phyloP scores from a whole-genome alignment of 108 stramenopile genomes.

The Aurantiochytrium sp. region DNA sequence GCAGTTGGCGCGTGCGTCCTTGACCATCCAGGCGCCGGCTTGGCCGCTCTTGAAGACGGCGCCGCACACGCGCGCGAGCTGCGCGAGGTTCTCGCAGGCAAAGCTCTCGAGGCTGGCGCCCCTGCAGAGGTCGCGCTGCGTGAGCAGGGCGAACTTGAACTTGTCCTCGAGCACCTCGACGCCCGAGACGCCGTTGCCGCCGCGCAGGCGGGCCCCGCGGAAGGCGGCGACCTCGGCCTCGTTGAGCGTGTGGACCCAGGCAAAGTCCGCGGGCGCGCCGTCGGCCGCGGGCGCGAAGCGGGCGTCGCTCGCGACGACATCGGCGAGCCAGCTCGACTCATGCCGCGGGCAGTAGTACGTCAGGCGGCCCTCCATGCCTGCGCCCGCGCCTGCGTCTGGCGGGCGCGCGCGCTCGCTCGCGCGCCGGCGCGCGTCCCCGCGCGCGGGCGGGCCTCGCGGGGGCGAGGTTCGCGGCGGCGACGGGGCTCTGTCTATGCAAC shows the following conservation, averaged over 20 bases:
- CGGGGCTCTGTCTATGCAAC: too few relatives aligned
- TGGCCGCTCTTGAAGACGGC: not conserved
- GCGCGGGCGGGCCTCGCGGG: too few relatives aligned
- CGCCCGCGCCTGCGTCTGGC: too few relatives aligned
- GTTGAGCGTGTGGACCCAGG: conserved; percentile 18
- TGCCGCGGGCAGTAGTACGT: not conserved
- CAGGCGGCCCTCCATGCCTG: too few relatives aligned
- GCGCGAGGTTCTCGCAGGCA: not conserved
- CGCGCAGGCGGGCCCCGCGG: not conserved
- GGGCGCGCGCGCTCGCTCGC: too few relatives aligned
- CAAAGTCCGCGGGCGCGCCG: not conserved
- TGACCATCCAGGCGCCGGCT: conserved; percentile 4
- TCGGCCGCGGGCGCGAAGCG: not conserved
- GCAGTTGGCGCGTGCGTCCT: not conserved
- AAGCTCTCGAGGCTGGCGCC: not conserved
- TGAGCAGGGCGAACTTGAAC: not conserved
- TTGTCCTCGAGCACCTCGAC: conserved; percentile 1
- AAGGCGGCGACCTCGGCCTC: not conserved
- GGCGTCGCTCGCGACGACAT: not conserved
- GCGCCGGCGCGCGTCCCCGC: too few relatives aligned
- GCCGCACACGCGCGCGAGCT: not conserved
- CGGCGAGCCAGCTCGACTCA: not conserved
- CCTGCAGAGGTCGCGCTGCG: not conserved
- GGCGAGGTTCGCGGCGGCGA: too few relatives aligned
- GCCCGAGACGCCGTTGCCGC: not conserved